Conservation (phyloP, 305 asterid genomes). For the Fraxinus velutina region DNA sequence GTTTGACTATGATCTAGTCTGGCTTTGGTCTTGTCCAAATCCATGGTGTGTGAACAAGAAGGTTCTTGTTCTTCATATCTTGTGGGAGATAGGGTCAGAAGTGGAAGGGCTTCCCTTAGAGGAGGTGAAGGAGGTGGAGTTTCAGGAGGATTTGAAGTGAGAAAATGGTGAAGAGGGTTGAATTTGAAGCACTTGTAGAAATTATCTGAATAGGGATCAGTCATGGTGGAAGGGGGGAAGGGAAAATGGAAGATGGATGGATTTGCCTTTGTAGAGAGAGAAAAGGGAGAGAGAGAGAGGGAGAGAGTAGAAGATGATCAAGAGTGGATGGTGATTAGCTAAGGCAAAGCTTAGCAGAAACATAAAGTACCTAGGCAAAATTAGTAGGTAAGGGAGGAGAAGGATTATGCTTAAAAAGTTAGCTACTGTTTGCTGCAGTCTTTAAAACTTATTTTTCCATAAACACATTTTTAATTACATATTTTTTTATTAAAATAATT, state of each 20-base stretch:
- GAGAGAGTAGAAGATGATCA: neutral
- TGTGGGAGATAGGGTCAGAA: conserved; percentile 53
- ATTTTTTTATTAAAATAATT: no score
- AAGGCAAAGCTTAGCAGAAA: conserved; percentile 3
- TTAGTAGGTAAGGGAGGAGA: neutral
- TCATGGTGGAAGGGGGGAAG: conserved; percentile 50
- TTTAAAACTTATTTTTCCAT: neutral
- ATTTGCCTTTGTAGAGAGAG: conserved; percentile 15
- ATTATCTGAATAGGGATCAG: conserved; percentile 62
- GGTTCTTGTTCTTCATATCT: conserved; percentile 30
- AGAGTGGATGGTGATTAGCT: neutral
- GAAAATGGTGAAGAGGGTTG: conserved; percentile 37
- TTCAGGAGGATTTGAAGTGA: conserved; percentile 30
- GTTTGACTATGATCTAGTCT: conserved; percentile 5
- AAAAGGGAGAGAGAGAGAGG: neutral
- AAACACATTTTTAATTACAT: neutral
- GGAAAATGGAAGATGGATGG: conserved; percentile 31
- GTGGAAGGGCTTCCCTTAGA: conserved; percentile 71
- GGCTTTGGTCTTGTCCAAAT: conserved; percentile 19
- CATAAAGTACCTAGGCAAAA: neutral
- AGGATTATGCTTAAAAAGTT: neutral
- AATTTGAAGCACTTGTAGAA: conserved; percentile 57
- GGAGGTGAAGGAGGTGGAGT: conserved; percentile 72
- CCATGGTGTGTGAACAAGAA: conserved; percentile 30
- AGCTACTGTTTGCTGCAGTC: neutral